Evolutionary conservation across 345 rosid species (phyloP).

Genomic region (Eucalyptus lansdowneana): DNA sequence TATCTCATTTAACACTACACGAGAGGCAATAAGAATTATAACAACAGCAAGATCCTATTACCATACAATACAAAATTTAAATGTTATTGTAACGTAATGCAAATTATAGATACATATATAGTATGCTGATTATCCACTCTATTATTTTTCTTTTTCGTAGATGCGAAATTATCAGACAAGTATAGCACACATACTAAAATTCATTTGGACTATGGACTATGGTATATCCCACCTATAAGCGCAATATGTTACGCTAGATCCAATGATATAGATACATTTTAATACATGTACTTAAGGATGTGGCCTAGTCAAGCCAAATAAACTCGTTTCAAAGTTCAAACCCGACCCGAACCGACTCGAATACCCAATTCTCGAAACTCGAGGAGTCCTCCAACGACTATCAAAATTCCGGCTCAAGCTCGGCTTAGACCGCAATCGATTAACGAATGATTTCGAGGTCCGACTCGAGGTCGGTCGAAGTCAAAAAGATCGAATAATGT

Average conservation of each 20-base stretch:
- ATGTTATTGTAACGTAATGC: rapidly evolving
- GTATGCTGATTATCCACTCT: background rate
- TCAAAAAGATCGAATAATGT: background rate
- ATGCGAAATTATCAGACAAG: background rate
- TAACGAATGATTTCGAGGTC: background rate
- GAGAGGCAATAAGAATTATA: rapidly evolving
- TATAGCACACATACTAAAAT: background rate
- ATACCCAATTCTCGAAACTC: background rate
- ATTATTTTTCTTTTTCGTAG: background rate
- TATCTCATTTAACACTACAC: background rate
- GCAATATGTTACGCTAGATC: rapidly evolving
- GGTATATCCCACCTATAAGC: rapidly evolving
- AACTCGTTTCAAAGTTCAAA: background rate
- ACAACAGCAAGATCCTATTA: background rate
- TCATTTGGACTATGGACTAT: background rate
- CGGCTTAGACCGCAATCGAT: background rate
- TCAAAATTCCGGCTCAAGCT: background rate
- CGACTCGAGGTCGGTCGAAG: background rate
- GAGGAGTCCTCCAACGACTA: background rate
- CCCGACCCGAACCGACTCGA: rapidly evolving
- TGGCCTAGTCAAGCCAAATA: rapidly evolving
- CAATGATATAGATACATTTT: background rate
- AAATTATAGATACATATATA: rapidly evolving
- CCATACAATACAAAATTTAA: background rate
- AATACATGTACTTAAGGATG: background rate